phyloP scores from a whole-genome alignment of 768 basidiomycete genomes.

The Xerocomus potaroensis region DNA sequence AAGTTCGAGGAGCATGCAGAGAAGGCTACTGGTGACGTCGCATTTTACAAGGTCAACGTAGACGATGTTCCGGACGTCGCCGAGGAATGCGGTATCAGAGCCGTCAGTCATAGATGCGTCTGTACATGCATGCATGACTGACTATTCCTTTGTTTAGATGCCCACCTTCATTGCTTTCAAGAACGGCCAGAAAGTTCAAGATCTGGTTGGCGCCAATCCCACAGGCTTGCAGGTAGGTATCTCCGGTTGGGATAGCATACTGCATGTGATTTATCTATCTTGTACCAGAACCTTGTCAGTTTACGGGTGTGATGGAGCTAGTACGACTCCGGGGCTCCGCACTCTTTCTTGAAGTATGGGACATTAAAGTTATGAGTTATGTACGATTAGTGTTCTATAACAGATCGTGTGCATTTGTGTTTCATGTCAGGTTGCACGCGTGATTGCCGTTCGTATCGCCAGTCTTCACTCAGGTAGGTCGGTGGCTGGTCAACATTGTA shows the following conservation, averaged over 20 bases:
- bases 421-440: too few relatives aligned
- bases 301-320: too few relatives aligned
- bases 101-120: conserved; percentile 37
- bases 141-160: conserved; percentile 9
- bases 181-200: neutral
- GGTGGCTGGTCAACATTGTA: too few relatives aligned
- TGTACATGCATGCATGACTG: neutral
- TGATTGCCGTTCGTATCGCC: too few relatives aligned
- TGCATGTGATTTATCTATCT: neutral
- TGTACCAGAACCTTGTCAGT: neutral
- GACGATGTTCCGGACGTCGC: conserved; percentile 49
- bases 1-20: neutral
- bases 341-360: too few relatives aligned
- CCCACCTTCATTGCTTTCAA: conserved; percentile 17
- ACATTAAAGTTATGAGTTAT: too few relatives aligned
- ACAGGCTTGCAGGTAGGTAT: neutral
- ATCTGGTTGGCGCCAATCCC: neutral
- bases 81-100: conserved; percentile 48
- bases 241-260: too few relatives aligned
- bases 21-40: conserved; percentile 27
- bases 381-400: too few relatives aligned
- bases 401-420: too few relatives aligned
- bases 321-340: too few relatives aligned
- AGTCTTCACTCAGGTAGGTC: too few relatives aligned
- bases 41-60: conserved; percentile 73